These are phyloP conservation scores for Neocallimastix lanati DNA, from an alignment of 192 early-diverging fungal genomes.

Conservation along the genomic window DNA sequence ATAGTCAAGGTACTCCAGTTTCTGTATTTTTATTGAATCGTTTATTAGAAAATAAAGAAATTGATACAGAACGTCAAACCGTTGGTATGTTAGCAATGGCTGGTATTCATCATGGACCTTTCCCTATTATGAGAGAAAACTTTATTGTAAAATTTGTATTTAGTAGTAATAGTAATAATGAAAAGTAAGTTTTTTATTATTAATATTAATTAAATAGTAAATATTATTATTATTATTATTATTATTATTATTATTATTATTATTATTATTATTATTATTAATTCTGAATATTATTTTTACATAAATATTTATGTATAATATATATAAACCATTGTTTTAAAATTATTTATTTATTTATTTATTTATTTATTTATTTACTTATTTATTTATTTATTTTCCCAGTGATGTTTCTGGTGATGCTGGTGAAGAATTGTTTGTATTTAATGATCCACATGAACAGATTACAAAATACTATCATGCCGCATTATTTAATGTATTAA, in stretches of 20 bases:
- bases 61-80: constrained; percentile 49
- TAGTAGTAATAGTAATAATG: neutral
- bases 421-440: constrained; percentile 83
- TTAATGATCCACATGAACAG: constrained; percentile 56
- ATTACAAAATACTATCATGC: constrained; percentile 54
- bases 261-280: too few relatives aligned
- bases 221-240: too few relatives aligned
- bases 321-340: neutral
- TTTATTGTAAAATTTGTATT: neutral
- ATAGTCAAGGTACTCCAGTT: constrained; percentile 87
- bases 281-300: too few relatives aligned
- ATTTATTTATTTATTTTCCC: too few relatives aligned
- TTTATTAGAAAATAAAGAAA: constrained; percentile 44
- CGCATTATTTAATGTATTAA: constrained; percentile 45
- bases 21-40: constrained; percentile 55
- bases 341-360: neutral
- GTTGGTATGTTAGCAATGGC: constrained; percentile 78
- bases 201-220: too few relatives aligned
- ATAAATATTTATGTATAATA: too few relatives aligned
- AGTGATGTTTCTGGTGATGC: constrained; percentile 60
- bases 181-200: neutral
- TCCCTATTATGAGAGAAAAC: neutral
- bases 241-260: too few relatives aligned
- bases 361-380: too few relatives aligned
- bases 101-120: constrained; percentile 56